A percentile compares a stretch with the other conserved stretches of the same genome.
These are phyloP conservation scores for Camillea tinctor DNA, from an alignment of 2,329 filamentous ascomycete species.

Conservation along the genomic window DNA sequence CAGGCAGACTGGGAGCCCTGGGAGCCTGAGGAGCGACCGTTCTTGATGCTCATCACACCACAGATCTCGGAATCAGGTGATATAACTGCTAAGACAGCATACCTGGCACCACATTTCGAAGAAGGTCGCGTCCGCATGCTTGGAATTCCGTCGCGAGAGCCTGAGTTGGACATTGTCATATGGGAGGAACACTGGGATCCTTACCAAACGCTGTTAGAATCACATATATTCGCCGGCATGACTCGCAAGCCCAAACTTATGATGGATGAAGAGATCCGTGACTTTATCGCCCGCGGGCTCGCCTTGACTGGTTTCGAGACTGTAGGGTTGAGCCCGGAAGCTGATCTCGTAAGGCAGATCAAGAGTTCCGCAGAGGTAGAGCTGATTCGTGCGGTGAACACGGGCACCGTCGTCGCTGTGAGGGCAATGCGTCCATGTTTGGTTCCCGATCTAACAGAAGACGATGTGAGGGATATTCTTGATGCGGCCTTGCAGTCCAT, in stretches of 20 bases:
- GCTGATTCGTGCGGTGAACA: conserved; percentile 61
- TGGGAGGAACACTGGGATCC: conserved; percentile 68
- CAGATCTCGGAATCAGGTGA: conserved; percentile 36
- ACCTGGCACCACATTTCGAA: conserved; percentile 60
- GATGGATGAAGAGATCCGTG: conserved; percentile 64
- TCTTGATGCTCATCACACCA: conserved; percentile 60
- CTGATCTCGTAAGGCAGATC: conserved; percentile 57
- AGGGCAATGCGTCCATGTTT: conserved; percentile 56
- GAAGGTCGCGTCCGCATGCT: conserved; percentile 58
- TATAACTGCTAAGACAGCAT: conserved; percentile 54
- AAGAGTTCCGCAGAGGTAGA: conserved; percentile 57
- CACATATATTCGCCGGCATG: conserved; percentile 36
- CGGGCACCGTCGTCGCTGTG: conserved; percentile 60
- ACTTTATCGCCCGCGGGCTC: conserved; percentile 60
- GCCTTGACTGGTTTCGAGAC: conserved; percentile 54
- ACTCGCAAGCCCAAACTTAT: conserved; percentile 44
- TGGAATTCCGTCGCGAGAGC: conserved; percentile 52
- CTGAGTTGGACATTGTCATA: conserved; percentile 51
- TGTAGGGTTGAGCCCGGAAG: conserved; percentile 50
- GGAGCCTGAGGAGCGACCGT: conserved; percentile 64
- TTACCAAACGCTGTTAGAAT: conserved; percentile 52
- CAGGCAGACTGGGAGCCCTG: conserved; percentile 63
- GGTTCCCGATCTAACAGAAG: conserved; percentile 55
- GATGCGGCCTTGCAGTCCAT: conserved; percentile 53
- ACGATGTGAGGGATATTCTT: conserved; percentile 54